phyloP scores from a whole-genome alignment of 2,329 filamentous ascomycete species.

The Ophiostoma angusticollis region DNA sequence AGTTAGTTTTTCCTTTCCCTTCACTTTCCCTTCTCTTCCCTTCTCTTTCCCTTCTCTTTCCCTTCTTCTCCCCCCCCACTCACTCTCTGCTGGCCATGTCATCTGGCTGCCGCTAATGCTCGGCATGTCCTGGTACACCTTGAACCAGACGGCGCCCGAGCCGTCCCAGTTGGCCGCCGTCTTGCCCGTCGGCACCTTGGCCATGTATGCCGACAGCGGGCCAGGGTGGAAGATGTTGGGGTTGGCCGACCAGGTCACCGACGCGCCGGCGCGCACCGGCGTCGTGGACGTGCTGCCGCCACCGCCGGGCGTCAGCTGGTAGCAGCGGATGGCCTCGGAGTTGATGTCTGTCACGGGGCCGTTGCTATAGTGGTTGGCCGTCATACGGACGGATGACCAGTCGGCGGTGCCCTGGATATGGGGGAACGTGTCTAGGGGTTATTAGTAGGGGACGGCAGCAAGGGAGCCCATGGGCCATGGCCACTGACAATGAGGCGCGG shows the following conservation, averaged over 20 bases:
- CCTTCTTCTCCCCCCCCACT: background rate
- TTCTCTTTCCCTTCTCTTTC: background rate
- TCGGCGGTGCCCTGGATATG: slow-evolving; percentile 5
- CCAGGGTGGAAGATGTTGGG: slow-evolving; percentile 25
- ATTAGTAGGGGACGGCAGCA: background rate
- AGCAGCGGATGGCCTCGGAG: slow-evolving; percentile 18
- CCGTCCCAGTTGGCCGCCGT: slow-evolving; percentile 21
- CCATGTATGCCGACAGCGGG: slow-evolving; percentile 24
- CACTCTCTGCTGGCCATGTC: slow-evolving; percentile 8
- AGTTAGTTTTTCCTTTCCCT: background rate
- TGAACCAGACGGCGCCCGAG: slow-evolving; percentile 24
- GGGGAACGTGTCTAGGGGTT: slow-evolving; percentile 1
- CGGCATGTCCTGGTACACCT: slow-evolving; percentile 21
- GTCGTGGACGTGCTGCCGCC: slow-evolving; percentile 18
- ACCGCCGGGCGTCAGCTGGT: slow-evolving; percentile 15
- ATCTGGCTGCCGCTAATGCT: slow-evolving; percentile 9
- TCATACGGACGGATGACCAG: slow-evolving; percentile 6
- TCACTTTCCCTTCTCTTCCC: too few relatives aligned
- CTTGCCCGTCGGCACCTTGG: slow-evolving; percentile 23
- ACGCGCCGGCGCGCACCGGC: slow-evolving; percentile 24
- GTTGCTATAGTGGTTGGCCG: slow-evolving; percentile 10
- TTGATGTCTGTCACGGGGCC: slow-evolving; percentile 13
- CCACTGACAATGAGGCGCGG: slow-evolving; percentile 5
- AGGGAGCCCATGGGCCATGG: background rate
- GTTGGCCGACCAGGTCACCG: slow-evolving; percentile 25